Evolutionary conservation across 805 yeast genomes (phyloP), one percentile per base, ranked within the genome.

Genomic region (Komagataella pastoris): DNA sequence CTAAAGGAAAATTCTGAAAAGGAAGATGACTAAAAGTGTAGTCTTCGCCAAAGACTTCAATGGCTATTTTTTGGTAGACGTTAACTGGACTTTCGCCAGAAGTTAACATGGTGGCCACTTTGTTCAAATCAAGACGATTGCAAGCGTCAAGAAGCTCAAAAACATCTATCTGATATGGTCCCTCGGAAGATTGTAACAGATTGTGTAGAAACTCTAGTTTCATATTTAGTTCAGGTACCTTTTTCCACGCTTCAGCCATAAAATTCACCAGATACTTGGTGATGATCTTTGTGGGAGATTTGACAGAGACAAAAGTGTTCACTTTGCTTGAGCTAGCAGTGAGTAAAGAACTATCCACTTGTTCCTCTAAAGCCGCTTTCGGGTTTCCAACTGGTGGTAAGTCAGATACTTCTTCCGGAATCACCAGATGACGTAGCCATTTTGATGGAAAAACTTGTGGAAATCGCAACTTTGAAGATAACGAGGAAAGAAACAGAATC

Each of bases 401-500:
- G 2, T 50, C 55, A 17, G 36, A 23, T 17, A 43, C 3, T 4
- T 47, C 23, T 54, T 68, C 72, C 14, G 65, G 59, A 54, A 65
- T 52, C 4, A 68, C 58, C 21, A 59, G 54, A 46, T 62, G 57
- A 1, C 55, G 43, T 17, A 71, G 59, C 70, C 73, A 70, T 7
- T 54, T 54, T 23, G 55, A 57, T 0, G 80, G 77, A 19, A 80
- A 67, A 1, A 79, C 71, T 5, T 63, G 58, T 1, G 90, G 89
- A 8, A 85, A 67, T 48, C 88, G 67, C 30, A 77, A 58, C 14
- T 65, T 62, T 17, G 68, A 61, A 52, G 72, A 74, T 10, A 75
- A 67, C 1, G 71, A 70, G 8, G 40, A 30, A 30, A 30, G 40
- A 64, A 75, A 82, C 2, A 67, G 57, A 14, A 85, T 63, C 47